phyloP scores from a whole-genome alignment of 768 basidiomycete species.

The Lenzites betulinus region DNA sequence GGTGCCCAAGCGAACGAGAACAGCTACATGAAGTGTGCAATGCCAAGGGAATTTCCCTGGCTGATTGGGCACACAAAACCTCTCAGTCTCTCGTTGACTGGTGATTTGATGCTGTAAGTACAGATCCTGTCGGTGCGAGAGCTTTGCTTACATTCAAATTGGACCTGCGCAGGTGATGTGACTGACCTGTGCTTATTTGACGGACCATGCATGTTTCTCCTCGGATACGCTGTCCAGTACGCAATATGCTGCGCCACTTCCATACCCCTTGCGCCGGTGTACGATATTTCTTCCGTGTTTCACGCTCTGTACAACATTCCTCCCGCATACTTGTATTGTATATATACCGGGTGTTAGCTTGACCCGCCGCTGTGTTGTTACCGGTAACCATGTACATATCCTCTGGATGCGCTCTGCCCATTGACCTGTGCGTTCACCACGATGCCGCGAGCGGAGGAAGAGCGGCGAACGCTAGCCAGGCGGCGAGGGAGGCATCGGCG shows the following conservation, averaged over 20 bases:
- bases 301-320: background rate
- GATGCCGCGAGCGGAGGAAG: no score
- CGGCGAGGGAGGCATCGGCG: background rate
- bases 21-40: slow-evolving; percentile 26
- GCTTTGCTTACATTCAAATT: no score
- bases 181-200: no score
- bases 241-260: background rate
- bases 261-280: background rate
- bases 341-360: no score
- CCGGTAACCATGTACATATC: background rate
- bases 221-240: no score
- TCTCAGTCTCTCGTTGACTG: background rate
- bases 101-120: background rate
- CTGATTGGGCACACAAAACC: background rate
- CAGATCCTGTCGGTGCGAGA: no score
- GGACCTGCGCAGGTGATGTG: no score
- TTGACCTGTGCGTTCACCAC: no score
- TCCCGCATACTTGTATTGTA: slow-evolving; percentile 1
- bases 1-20: slow-evolving; percentile 30
- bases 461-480: background rate
- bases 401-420: background rate
- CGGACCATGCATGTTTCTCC: no score
- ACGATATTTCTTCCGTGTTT: background rate
- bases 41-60: slow-evolving; percentile 20
- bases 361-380: background rate